phyloP scores from a whole-genome alignment of 805 yeast species.

The Saccharomycopsis sp. region DNA sequence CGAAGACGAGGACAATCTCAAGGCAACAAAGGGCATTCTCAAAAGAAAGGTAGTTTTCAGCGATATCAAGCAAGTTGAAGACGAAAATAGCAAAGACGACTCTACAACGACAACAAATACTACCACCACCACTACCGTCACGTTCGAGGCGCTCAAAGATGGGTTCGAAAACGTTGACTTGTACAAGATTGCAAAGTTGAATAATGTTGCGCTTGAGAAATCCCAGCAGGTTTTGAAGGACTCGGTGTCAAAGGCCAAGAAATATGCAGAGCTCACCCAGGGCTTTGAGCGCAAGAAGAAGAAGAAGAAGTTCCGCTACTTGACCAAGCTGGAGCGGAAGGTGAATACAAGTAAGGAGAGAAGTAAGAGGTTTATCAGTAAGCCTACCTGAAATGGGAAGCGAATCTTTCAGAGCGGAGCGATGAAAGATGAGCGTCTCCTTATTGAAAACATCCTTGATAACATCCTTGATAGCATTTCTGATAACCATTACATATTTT shows the following conservation, averaged over 20 bases:
- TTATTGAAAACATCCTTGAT: too few relatives aligned
- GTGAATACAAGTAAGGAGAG: slow-evolving; percentile 41
- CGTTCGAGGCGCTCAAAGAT: slow-evolving; percentile 39
- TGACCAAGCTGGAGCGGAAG: slow-evolving; percentile 72
- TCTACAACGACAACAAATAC: too few relatives aligned
- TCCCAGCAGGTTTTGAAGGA: slow-evolving; percentile 63
- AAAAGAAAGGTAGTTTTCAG: slow-evolving; percentile 18
- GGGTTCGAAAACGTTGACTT: slow-evolving; percentile 35
- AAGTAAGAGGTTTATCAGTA: slow-evolving; percentile 29
- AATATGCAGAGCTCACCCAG: slow-evolving; percentile 34
- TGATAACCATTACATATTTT: too few relatives aligned
- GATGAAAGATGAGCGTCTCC: too few relatives aligned
- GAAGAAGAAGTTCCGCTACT: slow-evolving; percentile 81
- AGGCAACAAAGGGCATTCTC: slow-evolving; percentile 22
- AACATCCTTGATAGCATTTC: too few relatives aligned
- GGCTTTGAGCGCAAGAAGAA: slow-evolving; percentile 27
- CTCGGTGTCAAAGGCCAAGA: slow-evolving; percentile 70
- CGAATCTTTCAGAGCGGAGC: too few relatives aligned
- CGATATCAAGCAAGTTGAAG: slow-evolving; percentile 22
- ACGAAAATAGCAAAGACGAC: slow-evolving; percentile 25
- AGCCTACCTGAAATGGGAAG: too few relatives aligned
- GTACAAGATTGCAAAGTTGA: slow-evolving; percentile 53
- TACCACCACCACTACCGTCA: slow-evolving; percentile 30
- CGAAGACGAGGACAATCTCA: slow-evolving; percentile 25
- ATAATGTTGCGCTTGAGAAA: slow-evolving; percentile 61